Conservation (phyloP, 164 flowering plant genomes). For the Euptelea pleiosperma region DNA sequence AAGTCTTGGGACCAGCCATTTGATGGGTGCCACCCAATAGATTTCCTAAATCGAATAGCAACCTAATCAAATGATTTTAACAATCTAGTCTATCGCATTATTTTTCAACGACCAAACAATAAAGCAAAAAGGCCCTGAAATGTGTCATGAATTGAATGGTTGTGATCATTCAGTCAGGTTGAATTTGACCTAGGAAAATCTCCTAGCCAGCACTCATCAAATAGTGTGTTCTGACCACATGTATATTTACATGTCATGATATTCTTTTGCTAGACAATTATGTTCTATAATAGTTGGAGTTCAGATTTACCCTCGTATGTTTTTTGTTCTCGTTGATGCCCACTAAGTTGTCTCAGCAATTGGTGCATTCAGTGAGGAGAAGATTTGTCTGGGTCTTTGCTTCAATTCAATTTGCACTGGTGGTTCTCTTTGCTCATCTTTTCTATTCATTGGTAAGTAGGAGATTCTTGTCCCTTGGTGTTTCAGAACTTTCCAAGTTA, state of each 20-base stretch:
- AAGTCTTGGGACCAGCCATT: neutral
- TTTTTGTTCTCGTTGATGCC: neutral
- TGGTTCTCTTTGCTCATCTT: slow-evolving; percentile 86
- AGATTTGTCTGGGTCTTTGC: slow-evolving; percentile 86
- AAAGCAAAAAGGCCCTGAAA: neutral
- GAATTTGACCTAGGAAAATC: slow-evolving; percentile 7
- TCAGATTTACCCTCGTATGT: neutral
- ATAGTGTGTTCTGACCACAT: no score
- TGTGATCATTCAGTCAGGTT: neutral
- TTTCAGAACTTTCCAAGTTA: neutral
- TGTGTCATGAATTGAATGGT: neutral
- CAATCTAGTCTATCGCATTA: no score
- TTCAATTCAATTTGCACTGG: slow-evolving; percentile 73
- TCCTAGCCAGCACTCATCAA: neutral
- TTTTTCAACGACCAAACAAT: no score
- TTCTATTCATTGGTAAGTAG: slow-evolving; percentile 75
- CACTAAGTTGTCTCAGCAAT: slow-evolving; percentile 3
- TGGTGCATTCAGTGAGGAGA: slow-evolving; percentile 50
- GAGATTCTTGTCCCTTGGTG: neutral
- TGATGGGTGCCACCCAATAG: neutral
- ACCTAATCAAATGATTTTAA: no score
- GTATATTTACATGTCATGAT: no score
- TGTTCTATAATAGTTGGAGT: neutral
- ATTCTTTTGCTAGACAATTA: no score
- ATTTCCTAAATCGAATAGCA: no score